Conservation (phyloP, 345 rosid genomes). For the Pistacia integerrima region DNA sequence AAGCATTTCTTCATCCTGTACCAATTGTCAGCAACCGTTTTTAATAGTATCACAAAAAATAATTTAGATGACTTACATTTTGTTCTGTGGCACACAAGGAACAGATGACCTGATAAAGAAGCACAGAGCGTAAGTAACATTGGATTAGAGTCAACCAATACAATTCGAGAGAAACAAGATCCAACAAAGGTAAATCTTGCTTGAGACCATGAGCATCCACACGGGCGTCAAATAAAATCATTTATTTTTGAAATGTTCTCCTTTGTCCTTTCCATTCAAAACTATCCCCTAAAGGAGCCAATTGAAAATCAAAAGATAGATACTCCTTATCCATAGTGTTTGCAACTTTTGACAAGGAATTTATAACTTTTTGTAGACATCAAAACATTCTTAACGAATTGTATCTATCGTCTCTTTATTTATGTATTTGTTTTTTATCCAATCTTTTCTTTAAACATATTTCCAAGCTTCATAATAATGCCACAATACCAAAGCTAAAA, state of each 20-base stretch:
- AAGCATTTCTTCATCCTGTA: neutral
- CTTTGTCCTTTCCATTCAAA: neutral
- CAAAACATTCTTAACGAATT: slow-evolving; percentile 5
- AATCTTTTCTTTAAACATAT: neutral
- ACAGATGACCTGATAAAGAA: slow-evolving; percentile 59
- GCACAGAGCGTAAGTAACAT: neutral
- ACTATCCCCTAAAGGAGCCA: neutral
- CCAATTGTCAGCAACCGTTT: neutral
- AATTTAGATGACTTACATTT: slow-evolving; percentile 49
- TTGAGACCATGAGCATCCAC: no score
- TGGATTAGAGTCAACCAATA: neutral
- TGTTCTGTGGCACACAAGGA: slow-evolving; percentile 72
- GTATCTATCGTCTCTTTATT: neutral
- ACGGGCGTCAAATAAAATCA: neutral
- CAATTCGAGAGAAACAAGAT: neutral
- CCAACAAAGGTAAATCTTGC: no score
- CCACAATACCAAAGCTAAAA: neutral
- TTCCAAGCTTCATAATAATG: neutral
- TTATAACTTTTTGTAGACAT: neutral
- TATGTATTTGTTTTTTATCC: neutral
- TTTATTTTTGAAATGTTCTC: neutral
- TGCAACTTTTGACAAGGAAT: slow-evolving; percentile 2
- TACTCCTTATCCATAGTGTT: neutral
- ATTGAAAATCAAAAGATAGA: slow-evolving; percentile 14
- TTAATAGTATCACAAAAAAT: neutral